Evolutionary conservation across 2,329 filamentous ascomycete genomes (phyloP).

Genomic region (Claviceps capensis): DNA sequence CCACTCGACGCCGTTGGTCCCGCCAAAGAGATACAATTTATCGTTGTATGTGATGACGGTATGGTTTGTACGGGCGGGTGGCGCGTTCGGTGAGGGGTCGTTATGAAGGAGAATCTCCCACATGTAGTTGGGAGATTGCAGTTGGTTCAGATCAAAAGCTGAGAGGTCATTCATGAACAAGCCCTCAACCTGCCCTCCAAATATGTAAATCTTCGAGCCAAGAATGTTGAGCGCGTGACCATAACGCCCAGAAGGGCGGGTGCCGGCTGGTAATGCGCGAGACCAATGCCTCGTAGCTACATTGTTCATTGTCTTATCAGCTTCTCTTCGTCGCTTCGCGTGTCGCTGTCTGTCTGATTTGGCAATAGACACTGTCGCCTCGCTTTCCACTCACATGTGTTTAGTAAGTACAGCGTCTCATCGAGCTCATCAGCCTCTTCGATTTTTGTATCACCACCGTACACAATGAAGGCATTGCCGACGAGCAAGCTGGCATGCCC

Average conservation of each 20-base stretch:
- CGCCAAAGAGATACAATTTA: slow-evolving; percentile 91
- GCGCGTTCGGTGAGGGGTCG: slow-evolving; percentile 41
- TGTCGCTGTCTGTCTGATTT: not conserved
- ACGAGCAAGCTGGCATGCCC: slow-evolving; percentile 89
- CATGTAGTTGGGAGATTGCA: slow-evolving; percentile 79
- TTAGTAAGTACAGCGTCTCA: slow-evolving; percentile 89
- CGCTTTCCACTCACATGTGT: slow-evolving; percentile 64
- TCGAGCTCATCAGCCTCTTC: slow-evolving; percentile 85
- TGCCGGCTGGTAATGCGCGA: slow-evolving; percentile 73
- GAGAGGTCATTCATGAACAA: slow-evolving; percentile 96
- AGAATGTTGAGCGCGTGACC: slow-evolving; percentile 94
- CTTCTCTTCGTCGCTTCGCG: not conserved
- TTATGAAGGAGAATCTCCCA: slow-evolving; percentile 85
- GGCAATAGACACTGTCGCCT: not conserved
- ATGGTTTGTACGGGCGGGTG: slow-evolving; percentile 88
- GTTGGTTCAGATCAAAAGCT: slow-evolving; percentile 87
- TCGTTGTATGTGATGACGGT: slow-evolving; percentile 85
- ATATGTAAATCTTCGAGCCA: slow-evolving; percentile 93
- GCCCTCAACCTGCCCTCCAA: slow-evolving; percentile 93
- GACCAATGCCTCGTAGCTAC: slow-evolving; percentile 97
- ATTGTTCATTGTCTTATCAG: slow-evolving; percentile 8
- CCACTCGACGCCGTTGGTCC: slow-evolving; percentile 91
- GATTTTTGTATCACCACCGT: slow-evolving; percentile 95
- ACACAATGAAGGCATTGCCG: slow-evolving; percentile 97
- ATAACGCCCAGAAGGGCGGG: slow-evolving; percentile 79